A percentile compares a stretch with the other conserved stretches of the same genome.
phyloP scores from a whole-genome alignment of 305 asterid genomes.

The Lippia alba region DNA sequence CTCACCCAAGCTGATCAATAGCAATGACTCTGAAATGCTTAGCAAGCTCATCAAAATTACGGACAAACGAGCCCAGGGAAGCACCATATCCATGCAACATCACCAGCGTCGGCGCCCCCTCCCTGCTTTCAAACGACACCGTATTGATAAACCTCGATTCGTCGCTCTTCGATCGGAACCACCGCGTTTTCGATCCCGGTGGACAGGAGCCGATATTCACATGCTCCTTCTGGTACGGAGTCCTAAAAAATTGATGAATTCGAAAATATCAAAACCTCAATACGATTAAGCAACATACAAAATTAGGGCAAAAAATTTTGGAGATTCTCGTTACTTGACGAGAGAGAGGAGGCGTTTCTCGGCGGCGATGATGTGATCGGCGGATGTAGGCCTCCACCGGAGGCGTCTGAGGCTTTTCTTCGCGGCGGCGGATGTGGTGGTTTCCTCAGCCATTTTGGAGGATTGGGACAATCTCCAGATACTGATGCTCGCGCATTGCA shows the following conservation, averaged over 20 bases:
- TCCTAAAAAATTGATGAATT: slow-evolving; percentile 48
- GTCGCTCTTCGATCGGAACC: slow-evolving; percentile 77
- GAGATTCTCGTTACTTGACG: slow-evolving; percentile 55
- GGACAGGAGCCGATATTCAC: slow-evolving; percentile 84
- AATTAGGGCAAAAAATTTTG: slow-evolving; percentile 17
- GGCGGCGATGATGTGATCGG: slow-evolving; percentile 76
- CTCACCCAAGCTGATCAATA: slow-evolving; percentile 90
- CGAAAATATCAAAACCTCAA: neutral
- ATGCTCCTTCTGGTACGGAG: slow-evolving; percentile 68
- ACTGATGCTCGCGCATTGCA: slow-evolving; percentile 35
- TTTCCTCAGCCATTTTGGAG: slow-evolving; percentile 60
- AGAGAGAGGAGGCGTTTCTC: slow-evolving; percentile 80
- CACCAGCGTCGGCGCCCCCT: slow-evolving; percentile 81
- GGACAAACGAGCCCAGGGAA: slow-evolving; percentile 92
- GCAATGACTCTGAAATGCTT: slow-evolving; percentile 77
- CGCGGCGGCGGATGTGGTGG: slow-evolving; percentile 23
- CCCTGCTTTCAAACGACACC: slow-evolving; percentile 73
- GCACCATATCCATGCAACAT: slow-evolving; percentile 93
- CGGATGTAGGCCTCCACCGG: slow-evolving; percentile 85
- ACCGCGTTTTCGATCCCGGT: slow-evolving; percentile 74
- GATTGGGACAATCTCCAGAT: slow-evolving; percentile 36
- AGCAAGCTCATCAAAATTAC: slow-evolving; percentile 80
- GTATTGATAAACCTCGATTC: slow-evolving; percentile 79
- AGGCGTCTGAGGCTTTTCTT: slow-evolving; percentile 60
- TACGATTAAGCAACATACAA: neutral